A percentile compares a stretch with the other conserved stretches of the same genome.
Conservation (phyloP, 2,329 filamentous ascomycete genomes). For the Claviceps spartinae region DNA sequence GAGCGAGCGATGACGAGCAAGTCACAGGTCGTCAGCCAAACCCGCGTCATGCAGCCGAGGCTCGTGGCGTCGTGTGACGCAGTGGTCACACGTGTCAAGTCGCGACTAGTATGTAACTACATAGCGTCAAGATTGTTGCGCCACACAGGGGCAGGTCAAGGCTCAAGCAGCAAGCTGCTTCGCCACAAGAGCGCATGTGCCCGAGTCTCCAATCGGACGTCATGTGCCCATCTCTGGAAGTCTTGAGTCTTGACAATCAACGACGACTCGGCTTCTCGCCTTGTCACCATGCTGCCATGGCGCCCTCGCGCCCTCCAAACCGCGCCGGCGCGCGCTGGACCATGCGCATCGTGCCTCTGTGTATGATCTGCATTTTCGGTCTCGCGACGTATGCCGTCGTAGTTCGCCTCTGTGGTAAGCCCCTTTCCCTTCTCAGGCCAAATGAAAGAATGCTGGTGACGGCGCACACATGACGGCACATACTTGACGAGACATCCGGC, state of each 20-base stretch:
- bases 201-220: neutral
- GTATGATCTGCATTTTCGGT: constrained; percentile 51
- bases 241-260: neutral
- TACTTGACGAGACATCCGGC: too few relatives aligned
- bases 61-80: too few relatives aligned
- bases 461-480: neutral
- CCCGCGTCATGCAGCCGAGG: too few relatives aligned
- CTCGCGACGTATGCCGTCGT: constrained; percentile 62
- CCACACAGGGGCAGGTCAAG: neutral
- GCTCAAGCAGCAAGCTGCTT: too few relatives aligned
- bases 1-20: too few relatives aligned
- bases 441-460: neutral
- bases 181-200: neutral
- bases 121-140: too few relatives aligned
- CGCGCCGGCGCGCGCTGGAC: constrained; percentile 19
- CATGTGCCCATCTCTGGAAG: neutral
- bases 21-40: too few relatives aligned
- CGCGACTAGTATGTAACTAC: too few relatives aligned
- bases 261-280: neutral
- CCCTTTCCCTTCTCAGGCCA: neutral
- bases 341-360: constrained; percentile 49
- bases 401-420: constrained; percentile 13
- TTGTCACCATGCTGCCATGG: constrained; percentile 20
- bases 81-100: too few relatives aligned
- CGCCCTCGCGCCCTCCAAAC: constrained; percentile 14